Base-by-base conservation (phyloP, 192 early-diverging fungal species). In the Dimargaris verticillata region DNA sequence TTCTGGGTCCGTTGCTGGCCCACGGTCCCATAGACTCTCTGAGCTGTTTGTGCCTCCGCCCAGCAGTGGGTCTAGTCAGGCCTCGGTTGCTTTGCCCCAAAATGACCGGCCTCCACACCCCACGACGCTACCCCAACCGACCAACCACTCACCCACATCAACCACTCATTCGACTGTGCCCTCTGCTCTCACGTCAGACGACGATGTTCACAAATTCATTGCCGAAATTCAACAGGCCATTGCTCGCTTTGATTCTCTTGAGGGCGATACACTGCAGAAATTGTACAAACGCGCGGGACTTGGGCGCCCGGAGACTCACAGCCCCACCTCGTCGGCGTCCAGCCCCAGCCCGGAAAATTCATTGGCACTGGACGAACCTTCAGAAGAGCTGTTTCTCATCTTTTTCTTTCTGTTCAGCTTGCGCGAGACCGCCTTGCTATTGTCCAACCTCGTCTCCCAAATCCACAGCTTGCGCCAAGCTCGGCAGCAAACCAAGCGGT, bases 381-480 rank as follows among this genome's bases (percentile, higher is more conserved):
- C 28, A 10, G 55, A 58, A 28, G 55, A 58, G 28, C 28, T 33
- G 14, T 58, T 58, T 38, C 38, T 58, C 12, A 58, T 58, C 38
- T 58, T 58, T 33, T 58, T 58, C 17, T 58, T 58, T 17, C 17
- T 58, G 13, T 58, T 58, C 28, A 58, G 55, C 41, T 33, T 58
- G 14, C 55, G 55, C 17, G 55, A 58, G 15, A 22, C 41, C 1
- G 10, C 55, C 6, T 15, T 58, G 5, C 29, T 58, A 14, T 28
- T 58, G 41, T 42, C 41, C 38, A 29, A 14, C 41, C 14, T 58
- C 14, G 55, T 58, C 28, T 14, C 28, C 13, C 55, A 58, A 38
- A 10, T 58, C 38, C 10, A 38, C 17, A 22, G 1, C 29, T 28
- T 58, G 38, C 17, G 41, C 3, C 28, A 26, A 15, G 14, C 28